A percentile compares a stretch with the other conserved stretches of the same genome.
Conservation (phyloP, 1,139 yeast species). For the Hansenula lynferdii region DNA sequence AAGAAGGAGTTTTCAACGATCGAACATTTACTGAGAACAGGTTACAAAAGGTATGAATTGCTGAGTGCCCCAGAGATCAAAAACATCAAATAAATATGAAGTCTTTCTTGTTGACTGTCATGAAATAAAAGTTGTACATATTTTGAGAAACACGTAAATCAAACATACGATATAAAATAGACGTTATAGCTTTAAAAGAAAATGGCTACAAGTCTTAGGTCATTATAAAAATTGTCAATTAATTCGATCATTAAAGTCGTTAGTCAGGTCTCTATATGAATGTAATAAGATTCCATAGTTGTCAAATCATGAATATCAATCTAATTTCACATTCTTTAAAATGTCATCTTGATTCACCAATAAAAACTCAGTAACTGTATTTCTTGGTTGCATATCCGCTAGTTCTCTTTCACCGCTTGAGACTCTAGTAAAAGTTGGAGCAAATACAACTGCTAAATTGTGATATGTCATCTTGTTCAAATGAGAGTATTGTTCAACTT, state of each 20-base stretch:
- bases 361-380: constrained; percentile 73
- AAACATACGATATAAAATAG: too few relatives aligned
- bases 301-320: too few relatives aligned
- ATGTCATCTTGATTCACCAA: constrained; percentile 49
- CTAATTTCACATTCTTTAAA: constrained; percentile 20
- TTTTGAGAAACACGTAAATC: too few relatives aligned
- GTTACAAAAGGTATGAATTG: constrained; percentile 68
- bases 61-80: constrained; percentile 64
- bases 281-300: too few relatives aligned
- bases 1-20: constrained; percentile 83
- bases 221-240: too few relatives aligned
- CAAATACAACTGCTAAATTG: constrained; percentile 89
- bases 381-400: constrained; percentile 78
- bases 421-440: constrained; percentile 89
- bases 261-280: too few relatives aligned
- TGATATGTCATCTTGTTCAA: constrained; percentile 73
- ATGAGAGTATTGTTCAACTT: constrained; percentile 43
- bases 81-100: constrained; percentile 46
- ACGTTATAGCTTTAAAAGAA: too few relatives aligned
- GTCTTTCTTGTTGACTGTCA: too few relatives aligned
- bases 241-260: too few relatives aligned
- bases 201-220: too few relatives aligned
- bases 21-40: constrained; percentile 79
- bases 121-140: too few relatives aligned
- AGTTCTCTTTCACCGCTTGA: constrained; percentile 79